A percentile compares a stretch with the other conserved stretches of the same genome.
Evolutionary conservation across 306 rosid species (phyloP).

Genomic region (Lagenaria siceraria): DNA sequence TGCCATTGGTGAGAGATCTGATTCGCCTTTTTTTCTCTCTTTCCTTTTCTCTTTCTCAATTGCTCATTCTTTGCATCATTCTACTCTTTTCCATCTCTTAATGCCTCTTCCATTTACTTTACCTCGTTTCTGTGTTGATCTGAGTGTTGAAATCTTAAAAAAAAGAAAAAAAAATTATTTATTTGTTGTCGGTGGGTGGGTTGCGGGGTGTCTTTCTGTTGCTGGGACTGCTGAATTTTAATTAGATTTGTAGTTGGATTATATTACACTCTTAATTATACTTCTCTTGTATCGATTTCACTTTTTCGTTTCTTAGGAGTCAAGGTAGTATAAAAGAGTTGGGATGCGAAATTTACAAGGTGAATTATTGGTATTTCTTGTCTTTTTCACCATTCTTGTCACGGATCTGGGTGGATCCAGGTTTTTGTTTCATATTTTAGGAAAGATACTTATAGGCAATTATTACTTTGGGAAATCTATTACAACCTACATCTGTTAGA

Average conservation of each 20-base stretch:
- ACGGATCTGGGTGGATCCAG: background rate
- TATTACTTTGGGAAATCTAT: background rate
- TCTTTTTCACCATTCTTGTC: background rate
- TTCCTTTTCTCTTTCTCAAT: background rate
- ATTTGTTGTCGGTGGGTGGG: background rate
- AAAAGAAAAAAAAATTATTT: too few species aligned
- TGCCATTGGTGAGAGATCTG: slow-evolving; percentile 5
- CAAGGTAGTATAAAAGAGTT: background rate
- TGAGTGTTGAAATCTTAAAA: background rate
- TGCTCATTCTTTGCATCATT: background rate
- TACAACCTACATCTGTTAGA: background rate
- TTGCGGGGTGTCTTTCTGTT: background rate
- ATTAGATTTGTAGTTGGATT: background rate
- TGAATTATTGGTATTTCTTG: background rate
- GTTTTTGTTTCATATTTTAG: background rate
- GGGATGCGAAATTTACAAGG: background rate
- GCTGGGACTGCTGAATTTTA: background rate
- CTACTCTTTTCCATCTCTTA: background rate
- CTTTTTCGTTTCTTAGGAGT: background rate
- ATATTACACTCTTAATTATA: background rate
- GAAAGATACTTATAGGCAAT: background rate
- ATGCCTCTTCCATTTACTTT: background rate
- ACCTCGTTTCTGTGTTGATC: background rate
- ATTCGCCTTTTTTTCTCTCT: background rate
- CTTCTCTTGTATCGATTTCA: background rate